phyloP scores from a whole-genome alignment of 441 rosid genomes.

The Pelargonium cotyledonis region DNA sequence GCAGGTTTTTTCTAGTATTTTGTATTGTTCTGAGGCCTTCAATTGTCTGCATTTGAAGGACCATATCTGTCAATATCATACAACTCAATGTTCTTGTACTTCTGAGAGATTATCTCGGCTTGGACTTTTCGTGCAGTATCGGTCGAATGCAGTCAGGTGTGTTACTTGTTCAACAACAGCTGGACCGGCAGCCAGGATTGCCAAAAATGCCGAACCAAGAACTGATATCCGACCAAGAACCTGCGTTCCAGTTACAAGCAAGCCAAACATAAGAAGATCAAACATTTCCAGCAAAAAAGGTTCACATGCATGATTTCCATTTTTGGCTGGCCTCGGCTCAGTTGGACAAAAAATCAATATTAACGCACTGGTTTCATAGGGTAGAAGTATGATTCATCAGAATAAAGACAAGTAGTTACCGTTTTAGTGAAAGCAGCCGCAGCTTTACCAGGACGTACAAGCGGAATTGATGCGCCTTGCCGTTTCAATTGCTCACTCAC shows the following conservation, averaged over 20 bases:
- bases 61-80: slow-evolving; percentile 57
- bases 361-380: neutral
- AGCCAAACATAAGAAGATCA: neutral
- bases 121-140: slow-evolving; percentile 96
- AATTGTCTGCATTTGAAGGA: too few relatives aligned
- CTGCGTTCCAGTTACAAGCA: slow-evolving; percentile 29
- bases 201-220: slow-evolving; percentile 77
- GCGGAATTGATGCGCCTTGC: slow-evolving; percentile 95
- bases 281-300: neutral
- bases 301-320: too few relatives aligned
- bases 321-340: neutral
- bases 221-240: slow-evolving; percentile 95
- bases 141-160: slow-evolving; percentile 84
- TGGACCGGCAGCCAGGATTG: slow-evolving; percentile 91
- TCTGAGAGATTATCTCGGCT: slow-evolving; percentile 91
- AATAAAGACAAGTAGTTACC: slow-evolving; percentile 33
- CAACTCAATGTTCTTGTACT: slow-evolving; percentile 89
- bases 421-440: slow-evolving; percentile 80
- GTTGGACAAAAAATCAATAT: neutral
- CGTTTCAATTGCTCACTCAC: slow-evolving; percentile 93
- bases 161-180: slow-evolving; percentile 76
- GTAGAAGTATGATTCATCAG: neutral
- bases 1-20: too few relatives aligned
- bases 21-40: too few relatives aligned
- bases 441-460: slow-evolving; percentile 94